A percentile compares a stretch with the other conserved stretches of the same genome.
phyloP scores from a whole-genome alignment of 1,139 yeast genomes.

The Diutina sp. region DNA sequence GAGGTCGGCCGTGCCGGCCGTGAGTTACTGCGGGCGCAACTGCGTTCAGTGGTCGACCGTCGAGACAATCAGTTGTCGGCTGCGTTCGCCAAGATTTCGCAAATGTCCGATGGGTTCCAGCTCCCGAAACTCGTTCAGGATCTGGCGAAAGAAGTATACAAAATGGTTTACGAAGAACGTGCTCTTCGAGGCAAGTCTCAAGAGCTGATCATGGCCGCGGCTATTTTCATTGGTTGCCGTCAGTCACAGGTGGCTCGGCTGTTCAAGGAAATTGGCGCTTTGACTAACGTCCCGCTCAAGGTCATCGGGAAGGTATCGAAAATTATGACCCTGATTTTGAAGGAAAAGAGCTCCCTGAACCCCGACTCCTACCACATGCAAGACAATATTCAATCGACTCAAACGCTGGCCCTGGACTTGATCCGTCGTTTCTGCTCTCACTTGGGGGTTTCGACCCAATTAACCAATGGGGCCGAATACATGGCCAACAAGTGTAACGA shows the following conservation, averaged over 20 bases:
- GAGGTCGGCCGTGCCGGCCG: constrained; percentile 70
- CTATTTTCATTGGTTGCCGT: constrained; percentile 88
- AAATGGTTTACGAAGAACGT: constrained; percentile 80
- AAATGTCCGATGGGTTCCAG: constrained; percentile 95
- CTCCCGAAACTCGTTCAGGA: constrained; percentile 92
- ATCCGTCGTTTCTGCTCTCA: constrained; percentile 95
- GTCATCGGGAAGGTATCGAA: constrained; percentile 87
- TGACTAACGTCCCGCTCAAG: constrained; percentile 86
- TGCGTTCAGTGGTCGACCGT: constrained; percentile 71
- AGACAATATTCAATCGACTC: constrained; percentile 69
- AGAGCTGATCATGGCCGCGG: constrained; percentile 94
- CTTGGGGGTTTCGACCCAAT: constrained; percentile 72
- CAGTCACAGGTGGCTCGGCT: constrained; percentile 92
- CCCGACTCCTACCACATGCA: constrained; percentile 26
- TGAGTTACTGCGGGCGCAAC: constrained; percentile 83
- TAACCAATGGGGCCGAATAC: constrained; percentile 87
- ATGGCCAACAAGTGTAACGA: constrained; percentile 85
- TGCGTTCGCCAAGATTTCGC: constrained; percentile 84
- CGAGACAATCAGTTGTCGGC: constrained; percentile 80
- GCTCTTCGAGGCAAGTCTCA: constrained; percentile 83
- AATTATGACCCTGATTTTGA: constrained; percentile 65
- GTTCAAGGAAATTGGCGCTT: constrained; percentile 90
- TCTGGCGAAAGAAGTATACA: constrained; percentile 94
- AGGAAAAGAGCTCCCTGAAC: constrained; percentile 44
- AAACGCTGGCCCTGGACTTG: constrained; percentile 87